Base-by-base conservation (phyloP, 2,329 filamentous ascomycete species). In the Microcyclospora tardicrescens region DNA sequence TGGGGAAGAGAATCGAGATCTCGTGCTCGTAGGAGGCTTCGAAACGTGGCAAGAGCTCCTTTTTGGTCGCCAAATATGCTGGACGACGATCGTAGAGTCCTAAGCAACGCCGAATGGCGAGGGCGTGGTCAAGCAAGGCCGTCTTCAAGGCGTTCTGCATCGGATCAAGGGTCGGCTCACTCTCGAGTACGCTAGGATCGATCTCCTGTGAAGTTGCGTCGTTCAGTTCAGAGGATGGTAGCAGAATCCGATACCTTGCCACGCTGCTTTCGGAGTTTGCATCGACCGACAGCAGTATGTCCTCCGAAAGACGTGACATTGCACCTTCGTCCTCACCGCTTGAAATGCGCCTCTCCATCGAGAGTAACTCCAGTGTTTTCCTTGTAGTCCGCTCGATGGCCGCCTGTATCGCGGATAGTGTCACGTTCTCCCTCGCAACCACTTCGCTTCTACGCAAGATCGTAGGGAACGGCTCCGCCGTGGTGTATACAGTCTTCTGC, bases 381-480 rank as follows among this genome's bases (percentile, higher is more conserved):
- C 87, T 77, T 51, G 84, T 80, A 27, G 91, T 89, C 12, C 89
- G 79, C 58, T 96, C 89, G 43, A 96, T 69, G 0, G 82, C 89
- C n/a, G 85, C 87, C 60, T 95, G 82, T 42, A 91, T 68, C 6
- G 87, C 78, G 27, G 73, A 73, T 16, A 95, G 67, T 10, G 70
- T 70, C 13, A 85, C 60, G 35, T 80, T 78, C 13, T 79, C 73
- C 1, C 73, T 69, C 6, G 75, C 67, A 11, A 93, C 64, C 43
- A 96, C 82, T 62, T 95, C 87, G 50, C 84, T 93, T 39, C 87
- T 76, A 27, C 85, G 76, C 16, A 95, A 66, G 35, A 96, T 93
- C 1, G 87, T 95, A 1, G 89, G 91, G 64, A 96, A 96, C 1
- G 79, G 63, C 52, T 95, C 87, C 0, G 79, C 79, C 0, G 86